Base-by-base conservation (phyloP, 2,329 filamentous ascomycete genomes). In the Ascochyta fabae region DNA sequence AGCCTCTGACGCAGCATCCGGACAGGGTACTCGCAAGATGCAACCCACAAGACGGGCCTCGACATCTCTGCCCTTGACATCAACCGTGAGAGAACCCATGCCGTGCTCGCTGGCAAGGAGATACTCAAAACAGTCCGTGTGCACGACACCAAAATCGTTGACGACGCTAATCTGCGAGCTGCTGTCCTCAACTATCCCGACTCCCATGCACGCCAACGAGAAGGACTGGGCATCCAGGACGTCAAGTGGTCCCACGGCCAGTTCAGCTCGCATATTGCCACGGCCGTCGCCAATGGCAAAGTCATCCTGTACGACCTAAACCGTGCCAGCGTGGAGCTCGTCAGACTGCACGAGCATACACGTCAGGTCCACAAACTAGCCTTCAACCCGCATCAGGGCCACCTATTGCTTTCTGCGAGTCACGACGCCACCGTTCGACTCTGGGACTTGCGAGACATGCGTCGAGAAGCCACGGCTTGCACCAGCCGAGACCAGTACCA, bases 211-310 rank as follows among this genome's bases (percentile, higher is more conserved):
- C 79, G 82, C 38, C 79, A 84, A 68, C 82, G 83, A 59, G 83
- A 86, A 56, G 84, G 84, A 56, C 78, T 88, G 59, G 83, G 84
- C 49, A 84, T 87, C 61, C 84, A 84, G 58, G 86, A 88, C 72
- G 86, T 88, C 27, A 87, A 87, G 61, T 88, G 86, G 86, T 87
- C 86, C 47, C 85, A 87, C 74, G 83, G 84, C 56, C 79, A 80
- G 48, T 86, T 82, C 69, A 81, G 81, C 64, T 81, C 83, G 56
- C 82, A 82, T 63, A 85, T 88, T 60, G 86, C 85, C 35, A 87
- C 86, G 10, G 86, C 86, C 24, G 86, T 84, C 23, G 83, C 83
- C 48, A 88, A 86, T 74, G 86, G 86, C 59, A 85, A 86, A 65
- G 85, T 88, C 68, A 82, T 87, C 48, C 73, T 88, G 53, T 88